Conservation (phyloP, 2,329 filamentous ascomycete genomes). For the Diplocarpon rosae region DNA sequence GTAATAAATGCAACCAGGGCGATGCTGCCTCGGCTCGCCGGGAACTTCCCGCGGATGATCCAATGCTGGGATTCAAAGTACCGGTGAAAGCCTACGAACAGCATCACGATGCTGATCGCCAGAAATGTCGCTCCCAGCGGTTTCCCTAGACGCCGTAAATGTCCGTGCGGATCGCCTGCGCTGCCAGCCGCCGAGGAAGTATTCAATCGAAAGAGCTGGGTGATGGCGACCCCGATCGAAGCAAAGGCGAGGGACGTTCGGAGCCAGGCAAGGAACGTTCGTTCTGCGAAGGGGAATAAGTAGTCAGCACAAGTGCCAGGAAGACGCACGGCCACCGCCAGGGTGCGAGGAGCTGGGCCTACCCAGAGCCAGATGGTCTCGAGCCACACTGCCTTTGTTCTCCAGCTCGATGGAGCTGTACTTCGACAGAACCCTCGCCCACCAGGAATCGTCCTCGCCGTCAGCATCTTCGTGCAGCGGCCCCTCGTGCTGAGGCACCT, state of each 20-base stretch:
- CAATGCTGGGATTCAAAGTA: constrained; percentile 73
- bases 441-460: constrained; percentile 36
- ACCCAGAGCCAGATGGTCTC: constrained; percentile 76
- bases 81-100: constrained; percentile 66
- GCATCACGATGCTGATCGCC: constrained; percentile 61
- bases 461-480: too few species aligned
- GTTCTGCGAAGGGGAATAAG: constrained; percentile 41
- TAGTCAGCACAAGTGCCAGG: constrained; percentile 3
- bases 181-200: constrained; percentile 34
- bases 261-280: constrained; percentile 78
- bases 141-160: constrained; percentile 54
- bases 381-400: constrained; percentile 74
- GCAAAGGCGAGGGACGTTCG: constrained; percentile 73
- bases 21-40: constrained; percentile 65
- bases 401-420: constrained; percentile 58
- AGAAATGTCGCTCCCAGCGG: constrained; percentile 69
- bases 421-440: constrained; percentile 35
- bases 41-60: constrained; percentile 70
- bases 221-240: constrained; percentile 72
- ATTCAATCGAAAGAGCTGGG: constrained; percentile 76
- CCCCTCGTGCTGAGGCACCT: too few species aligned
- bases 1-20: constrained; percentile 57
- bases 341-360: constrained; percentile 3
- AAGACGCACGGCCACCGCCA: not conserved
- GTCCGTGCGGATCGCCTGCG: constrained; percentile 27